Evolutionary conservation across 2,329 filamentous ascomycete genomes (phyloP).

Genomic region (Hyphodiscus sp.): DNA sequence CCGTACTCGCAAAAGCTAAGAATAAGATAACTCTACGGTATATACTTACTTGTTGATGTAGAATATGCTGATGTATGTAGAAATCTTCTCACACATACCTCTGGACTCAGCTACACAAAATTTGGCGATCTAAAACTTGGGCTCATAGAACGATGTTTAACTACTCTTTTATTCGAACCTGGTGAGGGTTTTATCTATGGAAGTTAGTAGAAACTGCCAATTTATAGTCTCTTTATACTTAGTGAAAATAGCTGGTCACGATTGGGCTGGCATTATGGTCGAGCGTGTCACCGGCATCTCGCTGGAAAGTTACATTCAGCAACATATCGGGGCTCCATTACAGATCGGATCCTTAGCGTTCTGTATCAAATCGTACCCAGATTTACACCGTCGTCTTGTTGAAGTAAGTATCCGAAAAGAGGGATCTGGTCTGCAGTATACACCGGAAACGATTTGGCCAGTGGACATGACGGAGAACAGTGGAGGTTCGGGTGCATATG

Average conservation of each 20-base stretch:
- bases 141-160: too few relatives aligned
- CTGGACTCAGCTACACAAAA: constrained; percentile 15
- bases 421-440: not conserved
- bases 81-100: constrained; percentile 20
- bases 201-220: not conserved
- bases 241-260: constrained; percentile 34
- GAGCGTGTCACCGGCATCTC: constrained; percentile 32
- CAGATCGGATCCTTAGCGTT: constrained; percentile 14
- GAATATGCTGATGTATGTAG: not conserved
- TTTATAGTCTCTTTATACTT: not conserved
- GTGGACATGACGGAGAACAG: constrained; percentile 1
- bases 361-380: constrained; percentile 1
- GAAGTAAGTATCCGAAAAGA: constrained; percentile 8
- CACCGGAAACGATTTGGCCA: not conserved
- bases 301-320: constrained; percentile 17
- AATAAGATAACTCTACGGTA: constrained; percentile 22
- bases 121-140: too few relatives aligned
- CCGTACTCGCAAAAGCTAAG: constrained; percentile 8
- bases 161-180: constrained; percentile 57
- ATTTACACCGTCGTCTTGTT: not conserved
- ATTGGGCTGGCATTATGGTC: constrained; percentile 47
- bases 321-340: constrained; percentile 13
- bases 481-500: constrained; percentile 7
- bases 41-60: not conserved
- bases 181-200: constrained; percentile 54